Percentiles rank a stretch among this genome's conserved stretches.
Conservation (phyloP, 768 basidiomycete species). For the Leccinum longicurvipes region DNA sequence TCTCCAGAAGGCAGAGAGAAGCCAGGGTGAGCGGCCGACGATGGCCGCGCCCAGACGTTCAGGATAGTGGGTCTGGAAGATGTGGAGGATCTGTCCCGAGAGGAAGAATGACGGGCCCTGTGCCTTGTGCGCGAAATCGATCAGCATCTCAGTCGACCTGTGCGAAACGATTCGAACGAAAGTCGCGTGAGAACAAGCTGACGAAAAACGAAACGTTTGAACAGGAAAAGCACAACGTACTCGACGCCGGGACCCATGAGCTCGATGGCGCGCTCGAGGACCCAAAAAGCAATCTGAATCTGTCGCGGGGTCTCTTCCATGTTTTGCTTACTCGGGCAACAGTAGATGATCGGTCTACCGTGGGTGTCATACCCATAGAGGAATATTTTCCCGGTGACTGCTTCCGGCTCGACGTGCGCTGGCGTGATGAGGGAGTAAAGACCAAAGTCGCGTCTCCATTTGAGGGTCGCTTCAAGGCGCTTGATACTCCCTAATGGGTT, state of each 20-base stretch:
- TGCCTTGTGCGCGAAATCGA: conserved; percentile 72
- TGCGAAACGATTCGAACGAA: background rate
- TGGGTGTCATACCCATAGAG: conserved; percentile 73
- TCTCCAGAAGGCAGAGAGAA: conserved; percentile 72
- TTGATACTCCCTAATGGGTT: conserved; percentile 51
- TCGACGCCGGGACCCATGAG: conserved; percentile 82
- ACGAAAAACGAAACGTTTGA: background rate
- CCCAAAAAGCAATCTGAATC: conserved; percentile 72
- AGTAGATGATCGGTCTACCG: conserved; percentile 66
- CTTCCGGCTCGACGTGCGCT: conserved; percentile 71
- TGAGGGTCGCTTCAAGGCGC: conserved; percentile 67
- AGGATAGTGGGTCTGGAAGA: conserved; percentile 81
- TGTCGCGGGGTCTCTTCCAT: conserved; percentile 67
- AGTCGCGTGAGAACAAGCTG: background rate
- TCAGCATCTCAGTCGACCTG: conserved; percentile 67
- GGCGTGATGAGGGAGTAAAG: conserved; percentile 62
- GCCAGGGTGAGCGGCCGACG: conserved; percentile 75
- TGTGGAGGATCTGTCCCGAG: conserved; percentile 46
- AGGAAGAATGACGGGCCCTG: conserved; percentile 49
- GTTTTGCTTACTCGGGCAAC: conserved; percentile 72
- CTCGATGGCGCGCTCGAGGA: conserved; percentile 73
- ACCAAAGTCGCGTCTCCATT: conserved; percentile 79
- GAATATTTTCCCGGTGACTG: conserved; percentile 79
- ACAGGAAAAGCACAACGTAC: conserved; percentile 38
- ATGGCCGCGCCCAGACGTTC: conserved; percentile 77